phyloP scores from a whole-genome alignment of 305 asterid species.

The Fraxinus ornus region DNA sequence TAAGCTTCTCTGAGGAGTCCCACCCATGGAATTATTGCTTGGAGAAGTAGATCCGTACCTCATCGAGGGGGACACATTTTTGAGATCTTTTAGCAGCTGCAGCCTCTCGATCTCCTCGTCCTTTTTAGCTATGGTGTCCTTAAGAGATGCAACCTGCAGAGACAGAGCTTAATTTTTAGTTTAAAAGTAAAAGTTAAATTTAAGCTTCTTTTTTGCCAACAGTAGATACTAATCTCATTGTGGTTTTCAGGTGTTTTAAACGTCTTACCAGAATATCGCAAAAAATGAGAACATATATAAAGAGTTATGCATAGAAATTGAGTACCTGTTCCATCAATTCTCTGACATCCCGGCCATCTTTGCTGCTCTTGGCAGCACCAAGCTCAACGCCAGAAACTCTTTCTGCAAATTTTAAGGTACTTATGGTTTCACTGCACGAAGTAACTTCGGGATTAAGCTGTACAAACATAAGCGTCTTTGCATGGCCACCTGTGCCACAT shows the following conservation, averaged over 20 bases:
- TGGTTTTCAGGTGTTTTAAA: background rate
- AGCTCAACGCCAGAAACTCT: slow-evolving; percentile 86
- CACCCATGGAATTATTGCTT: slow-evolving; percentile 6
- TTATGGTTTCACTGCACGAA: slow-evolving; percentile 52
- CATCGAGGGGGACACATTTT: slow-evolving; percentile 36
- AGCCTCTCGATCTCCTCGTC: slow-evolving; percentile 69
- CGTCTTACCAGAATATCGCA: background rate
- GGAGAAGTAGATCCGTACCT: slow-evolving; percentile 47
- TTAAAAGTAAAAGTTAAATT: background rate
- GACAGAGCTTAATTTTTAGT: background rate
- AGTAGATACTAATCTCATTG: background rate
- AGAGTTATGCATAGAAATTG: background rate
- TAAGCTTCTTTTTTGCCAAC: background rate
- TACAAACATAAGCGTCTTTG: slow-evolving; percentile 85
- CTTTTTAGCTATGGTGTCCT: slow-evolving; percentile 64
- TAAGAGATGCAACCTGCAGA: slow-evolving; percentile 61
- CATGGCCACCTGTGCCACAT: slow-evolving; percentile 43
- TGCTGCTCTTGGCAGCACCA: slow-evolving; percentile 79
- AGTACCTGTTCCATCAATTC: slow-evolving; percentile 79
- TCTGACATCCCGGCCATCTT: slow-evolving; percentile 62
- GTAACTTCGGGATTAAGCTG: slow-evolving; percentile 72
- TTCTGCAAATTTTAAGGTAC: slow-evolving; percentile 80
- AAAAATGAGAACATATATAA: background rate
- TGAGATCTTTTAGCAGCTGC: slow-evolving; percentile 50
- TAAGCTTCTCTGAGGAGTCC: slow-evolving; percentile 26